A percentile compares a stretch with the other conserved stretches of the same genome.
Conservation (phyloP, 805 yeast species). For the Yarrowia deformans region DNA sequence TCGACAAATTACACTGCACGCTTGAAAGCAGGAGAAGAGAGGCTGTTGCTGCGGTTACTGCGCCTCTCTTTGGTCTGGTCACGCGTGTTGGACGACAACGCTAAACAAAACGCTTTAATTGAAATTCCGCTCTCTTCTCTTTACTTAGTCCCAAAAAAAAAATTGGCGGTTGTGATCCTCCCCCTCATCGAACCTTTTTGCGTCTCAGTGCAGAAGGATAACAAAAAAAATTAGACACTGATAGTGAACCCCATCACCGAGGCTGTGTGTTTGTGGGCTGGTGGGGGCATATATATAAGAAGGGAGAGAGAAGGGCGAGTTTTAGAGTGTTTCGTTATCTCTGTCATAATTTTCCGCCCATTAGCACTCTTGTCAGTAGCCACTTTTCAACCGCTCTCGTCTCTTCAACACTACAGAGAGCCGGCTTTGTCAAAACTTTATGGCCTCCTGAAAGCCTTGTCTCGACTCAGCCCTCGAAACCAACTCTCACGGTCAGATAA, state of each 20-base stretch:
- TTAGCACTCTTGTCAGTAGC: no score
- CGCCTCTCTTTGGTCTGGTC: constrained; percentile 7
- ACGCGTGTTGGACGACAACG: neutral
- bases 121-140: neutral
- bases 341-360: no score
- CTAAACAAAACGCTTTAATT: constrained; percentile 5
- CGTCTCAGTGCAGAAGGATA: neutral
- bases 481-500: constrained; percentile 36
- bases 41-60: constrained; percentile 14
- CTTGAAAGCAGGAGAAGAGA: no score
- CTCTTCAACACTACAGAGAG: neutral
- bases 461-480: constrained; percentile 36
- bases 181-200: constrained; percentile 30
- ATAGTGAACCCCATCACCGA: neutral
- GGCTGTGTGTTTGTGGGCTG: neutral
- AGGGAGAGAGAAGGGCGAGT: no score
- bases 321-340: no score
- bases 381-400: no score
- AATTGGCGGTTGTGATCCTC: neutral
- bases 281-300: no score
- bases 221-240: neutral
- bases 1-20: no score
- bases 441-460: constrained; percentile 39
- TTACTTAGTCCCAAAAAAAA: no score
- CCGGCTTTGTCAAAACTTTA: constrained; percentile 32